These are phyloP conservation scores for Suhomyces terraborum DNA, from an alignment of 1,139 yeast species.

Conservation along the genomic window DNA sequence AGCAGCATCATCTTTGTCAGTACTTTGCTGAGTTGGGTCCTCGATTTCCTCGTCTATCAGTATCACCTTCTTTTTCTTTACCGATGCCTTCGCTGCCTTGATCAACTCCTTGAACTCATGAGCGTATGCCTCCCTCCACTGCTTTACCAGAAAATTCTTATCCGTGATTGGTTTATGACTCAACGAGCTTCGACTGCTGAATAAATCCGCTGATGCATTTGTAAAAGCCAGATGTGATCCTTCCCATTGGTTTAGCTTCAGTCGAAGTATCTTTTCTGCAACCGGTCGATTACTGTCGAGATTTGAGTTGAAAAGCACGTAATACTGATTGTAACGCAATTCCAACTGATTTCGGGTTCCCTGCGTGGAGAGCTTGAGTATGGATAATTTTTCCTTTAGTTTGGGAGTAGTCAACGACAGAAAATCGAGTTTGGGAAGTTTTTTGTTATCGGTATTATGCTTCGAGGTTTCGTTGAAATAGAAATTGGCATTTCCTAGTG, in stretches of 20 bases:
- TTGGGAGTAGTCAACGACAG: constrained; percentile 60
- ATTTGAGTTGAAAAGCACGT: constrained; percentile 80
- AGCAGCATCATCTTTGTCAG: too few relatives aligned
- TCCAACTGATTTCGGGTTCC: constrained; percentile 72
- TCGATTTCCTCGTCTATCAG: not conserved
- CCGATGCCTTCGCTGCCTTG: constrained; percentile 47
- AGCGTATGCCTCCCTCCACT: constrained; percentile 54
- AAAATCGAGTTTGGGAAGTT: constrained; percentile 64
- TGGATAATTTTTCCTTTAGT: constrained; percentile 59
- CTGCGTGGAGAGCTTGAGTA: constrained; percentile 54
- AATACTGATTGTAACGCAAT: constrained; percentile 74
- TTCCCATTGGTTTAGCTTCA: constrained; percentile 73
- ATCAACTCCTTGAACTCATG: constrained; percentile 56
- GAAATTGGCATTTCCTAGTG: constrained; percentile 30
- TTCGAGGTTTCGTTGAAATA: constrained; percentile 35
- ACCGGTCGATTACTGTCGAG: constrained; percentile 75
- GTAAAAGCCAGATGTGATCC: constrained; percentile 41
- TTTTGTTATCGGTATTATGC: constrained; percentile 29
- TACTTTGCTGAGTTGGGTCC: too few relatives aligned
- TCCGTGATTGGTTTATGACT: constrained; percentile 36
- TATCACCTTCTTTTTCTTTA: constrained; percentile 17
- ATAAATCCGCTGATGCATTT: constrained; percentile 23
- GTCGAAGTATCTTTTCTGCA: constrained; percentile 53
- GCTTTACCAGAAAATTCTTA: constrained; percentile 42
- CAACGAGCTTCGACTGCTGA: constrained; percentile 26